A percentile compares a stretch with the other conserved stretches of the same genome.
phyloP scores from a whole-genome alignment of 2,329 filamentous ascomycete genomes.

The Fusarium secorum region DNA sequence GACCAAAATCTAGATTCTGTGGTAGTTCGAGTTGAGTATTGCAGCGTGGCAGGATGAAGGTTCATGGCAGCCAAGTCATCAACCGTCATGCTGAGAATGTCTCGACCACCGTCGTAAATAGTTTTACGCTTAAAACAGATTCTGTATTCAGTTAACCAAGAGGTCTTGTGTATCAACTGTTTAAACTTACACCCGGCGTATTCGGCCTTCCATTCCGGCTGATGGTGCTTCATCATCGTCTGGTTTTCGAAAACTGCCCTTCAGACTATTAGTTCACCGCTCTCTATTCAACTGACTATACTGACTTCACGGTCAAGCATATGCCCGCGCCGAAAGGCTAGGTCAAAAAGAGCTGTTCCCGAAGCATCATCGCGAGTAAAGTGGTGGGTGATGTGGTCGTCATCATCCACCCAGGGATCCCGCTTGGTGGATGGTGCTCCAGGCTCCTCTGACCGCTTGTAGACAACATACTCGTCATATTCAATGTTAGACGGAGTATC shows the following conservation, averaged over 20 bases:
- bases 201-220: constrained; percentile 46
- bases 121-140: constrained; percentile 49
- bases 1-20: constrained; percentile 53
- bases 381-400: constrained; percentile 46
- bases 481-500: constrained; percentile 45
- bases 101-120: constrained; percentile 44
- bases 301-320: constrained; percentile 44
- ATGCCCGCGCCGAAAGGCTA: constrained; percentile 45
- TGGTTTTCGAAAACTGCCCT: constrained; percentile 41
- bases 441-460: constrained; percentile 37
- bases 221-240: constrained; percentile 31
- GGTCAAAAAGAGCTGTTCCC: constrained; percentile 44
- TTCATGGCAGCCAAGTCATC: constrained; percentile 47
- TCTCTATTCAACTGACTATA: background rate
- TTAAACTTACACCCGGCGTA: constrained; percentile 46
- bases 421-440: background rate
- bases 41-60: constrained; percentile 51
- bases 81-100: constrained; percentile 49
- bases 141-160: constrained; percentile 27
- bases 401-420: constrained; percentile 12
- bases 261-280: background rate
- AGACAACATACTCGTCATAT: constrained; percentile 52
- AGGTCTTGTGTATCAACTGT: background rate
- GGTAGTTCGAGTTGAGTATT: constrained; percentile 50
- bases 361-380: constrained; percentile 46